Percentiles rank a stretch among this genome's conserved stretches.
These are phyloP conservation scores for Aspergillus unguis DNA, from an alignment of 2,329 filamentous ascomycete genomes.

Conservation along the genomic window DNA sequence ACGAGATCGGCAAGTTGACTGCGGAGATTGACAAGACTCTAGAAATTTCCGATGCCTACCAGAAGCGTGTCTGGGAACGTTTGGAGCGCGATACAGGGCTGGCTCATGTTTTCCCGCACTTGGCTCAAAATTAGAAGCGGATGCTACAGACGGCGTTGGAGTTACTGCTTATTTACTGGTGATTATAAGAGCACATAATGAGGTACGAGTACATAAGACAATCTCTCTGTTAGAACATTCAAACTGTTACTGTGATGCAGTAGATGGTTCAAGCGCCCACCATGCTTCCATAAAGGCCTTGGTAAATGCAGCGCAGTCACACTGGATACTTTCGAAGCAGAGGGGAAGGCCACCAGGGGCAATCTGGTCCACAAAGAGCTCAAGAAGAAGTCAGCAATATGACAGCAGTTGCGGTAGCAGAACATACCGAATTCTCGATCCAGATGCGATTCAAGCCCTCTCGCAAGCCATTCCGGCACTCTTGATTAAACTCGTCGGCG, in stretches of 20 bases:
- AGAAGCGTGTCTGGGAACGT: slow-evolving; percentile 37
- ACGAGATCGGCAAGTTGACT: slow-evolving; percentile 58
- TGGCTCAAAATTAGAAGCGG: slow-evolving; percentile 18
- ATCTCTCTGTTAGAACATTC: background rate
- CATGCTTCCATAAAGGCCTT: background rate
- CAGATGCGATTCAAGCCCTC: slow-evolving; percentile 1
- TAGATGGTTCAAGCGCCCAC: background rate
- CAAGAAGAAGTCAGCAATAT: background rate
- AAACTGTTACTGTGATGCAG: background rate
- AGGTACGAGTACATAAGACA: slow-evolving; percentile 6
- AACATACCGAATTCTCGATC: slow-evolving; percentile 1
- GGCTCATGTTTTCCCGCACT: slow-evolving; percentile 38
- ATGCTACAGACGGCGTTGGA: slow-evolving; percentile 5
- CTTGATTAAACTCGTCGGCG: background rate
- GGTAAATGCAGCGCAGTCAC: background rate
- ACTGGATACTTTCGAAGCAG: slow-evolving; percentile 1
- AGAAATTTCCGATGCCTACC: slow-evolving; percentile 46
- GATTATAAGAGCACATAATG: slow-evolving; percentile 7
- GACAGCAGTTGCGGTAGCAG: background rate
- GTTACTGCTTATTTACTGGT: background rate
- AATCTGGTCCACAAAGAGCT: slow-evolving; percentile 2
- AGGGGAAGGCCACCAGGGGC: slow-evolving; percentile 3
- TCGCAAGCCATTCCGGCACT: background rate
- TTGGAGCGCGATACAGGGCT: slow-evolving; percentile 27
- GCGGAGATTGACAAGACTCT: slow-evolving; percentile 57